Evolutionary conservation across 495 filamentous ascomycete genomes (phyloP), one percentile per base, ranked within the genome.

Genomic region (Podospora sp.): DNA sequence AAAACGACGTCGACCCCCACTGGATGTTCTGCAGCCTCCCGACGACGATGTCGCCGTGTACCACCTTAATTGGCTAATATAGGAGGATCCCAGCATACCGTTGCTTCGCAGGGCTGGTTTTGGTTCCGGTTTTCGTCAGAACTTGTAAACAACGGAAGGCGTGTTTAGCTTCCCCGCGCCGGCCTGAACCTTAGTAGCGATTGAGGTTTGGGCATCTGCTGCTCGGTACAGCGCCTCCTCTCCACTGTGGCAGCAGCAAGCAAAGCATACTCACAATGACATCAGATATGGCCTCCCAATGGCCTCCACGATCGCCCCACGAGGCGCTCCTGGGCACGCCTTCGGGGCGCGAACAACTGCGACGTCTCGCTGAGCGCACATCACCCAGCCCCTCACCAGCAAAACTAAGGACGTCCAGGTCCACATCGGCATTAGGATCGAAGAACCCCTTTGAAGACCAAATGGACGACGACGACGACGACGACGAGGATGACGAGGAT

Each of bases 231-330:
- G 49, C 18, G 25, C 53, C 21, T 46, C 26, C 58, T 33, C 20
- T 27, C 36, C 27, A 5, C 6, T 26, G 25, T n/a, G n/a, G n/a
- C 24, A 2, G 14, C 16, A 2, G 60, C 26, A 52, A 55, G 21
- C 6, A 7, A 21, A 62, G 26, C 16, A 12, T 22, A 18, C 27
- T 22, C 7, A 18, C 11, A 8, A 35, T 24, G 56, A 35, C 18
- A 63, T 9, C 36, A 63, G 60, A n/a, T 29, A 77, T 77, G 75
- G 73, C 73, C 22, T 78, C 80, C 67, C 86, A 88, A 77, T 97
- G 93, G 93, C 93, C 93, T 51, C 93, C 93, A 16, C 85, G 89
- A 75, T 96, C 93, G 18, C 93, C 93, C 59, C 89, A 91, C 76
- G 91, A 94, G 63, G 93, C 87, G 29, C 85, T 97, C 3, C 79